These are phyloP conservation scores for Adansonia grandidieri DNA, from an alignment of 441 rosid genomes.

Conservation along the genomic window DNA sequence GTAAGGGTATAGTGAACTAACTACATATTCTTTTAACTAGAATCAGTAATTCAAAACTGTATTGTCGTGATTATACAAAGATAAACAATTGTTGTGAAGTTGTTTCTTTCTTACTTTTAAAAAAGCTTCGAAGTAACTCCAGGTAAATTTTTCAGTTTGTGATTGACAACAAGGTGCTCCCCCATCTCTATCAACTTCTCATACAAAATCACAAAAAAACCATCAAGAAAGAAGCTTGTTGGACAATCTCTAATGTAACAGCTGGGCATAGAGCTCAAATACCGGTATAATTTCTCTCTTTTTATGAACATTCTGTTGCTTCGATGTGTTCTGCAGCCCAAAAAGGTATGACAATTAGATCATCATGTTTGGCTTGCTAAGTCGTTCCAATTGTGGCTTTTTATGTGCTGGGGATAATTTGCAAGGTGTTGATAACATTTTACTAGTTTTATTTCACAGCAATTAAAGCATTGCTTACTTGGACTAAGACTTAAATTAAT, in stretches of 20 bases:
- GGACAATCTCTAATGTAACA: not conserved
- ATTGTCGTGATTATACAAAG: not conserved
- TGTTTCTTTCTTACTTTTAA: constrained; percentile 15
- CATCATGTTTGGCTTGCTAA: not conserved
- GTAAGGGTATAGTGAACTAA: not conserved
- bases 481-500: not conserved
- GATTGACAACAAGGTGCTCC: constrained; percentile 31
- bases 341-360: too few relatives aligned
- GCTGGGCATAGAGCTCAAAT: not conserved
- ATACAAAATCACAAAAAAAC: not conserved
- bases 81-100: not conserved
- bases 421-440: not conserved
- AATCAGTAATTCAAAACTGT: not conserved
- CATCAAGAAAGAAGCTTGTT: not conserved
- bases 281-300: not conserved
- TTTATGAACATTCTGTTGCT: not conserved
- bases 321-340: not conserved
- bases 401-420: too few relatives aligned
- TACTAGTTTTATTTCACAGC: not conserved
- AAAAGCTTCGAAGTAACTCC: not conserved
- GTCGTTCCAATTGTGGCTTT: too few relatives aligned
- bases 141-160: constrained; percentile 53
- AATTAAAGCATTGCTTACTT: not conserved
- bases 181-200: not conserved
- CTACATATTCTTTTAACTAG: not conserved